These are phyloP conservation scores for Tilletia caries DNA, from an alignment of 1,284 basidiomycete species.

Conservation along the genomic window DNA sequence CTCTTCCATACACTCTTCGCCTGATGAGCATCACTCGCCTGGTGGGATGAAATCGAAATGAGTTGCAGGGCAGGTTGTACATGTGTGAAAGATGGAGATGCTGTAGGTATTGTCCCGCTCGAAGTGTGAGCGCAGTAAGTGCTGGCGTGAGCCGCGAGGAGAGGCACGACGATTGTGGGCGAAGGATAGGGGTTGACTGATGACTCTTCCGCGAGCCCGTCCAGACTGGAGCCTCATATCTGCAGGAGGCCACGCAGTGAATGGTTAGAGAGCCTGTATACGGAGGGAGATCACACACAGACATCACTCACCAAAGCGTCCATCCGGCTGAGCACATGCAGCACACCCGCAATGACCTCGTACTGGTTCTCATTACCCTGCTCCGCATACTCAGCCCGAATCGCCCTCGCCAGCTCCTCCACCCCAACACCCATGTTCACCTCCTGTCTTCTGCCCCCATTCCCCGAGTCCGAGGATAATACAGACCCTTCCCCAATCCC, in stretches of 20 bases:
- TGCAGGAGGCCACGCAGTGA: too few relatives aligned
- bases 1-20: too few relatives aligned
- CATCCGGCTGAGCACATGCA: conserved; percentile 44
- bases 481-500: conserved; percentile 25
- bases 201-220: too few relatives aligned
- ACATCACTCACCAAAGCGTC: conserved; percentile 33
- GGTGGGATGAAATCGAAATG: too few relatives aligned
- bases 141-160: too few relatives aligned
- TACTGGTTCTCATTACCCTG: conserved; percentile 33
- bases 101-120: too few relatives aligned
- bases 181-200: not conserved
- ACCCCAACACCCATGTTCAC: conserved; percentile 29
- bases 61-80: too few relatives aligned
- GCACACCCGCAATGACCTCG: conserved; percentile 47
- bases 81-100: not conserved
- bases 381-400: conserved; percentile 31
- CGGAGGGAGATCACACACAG: too few relatives aligned
- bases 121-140: too few relatives aligned
- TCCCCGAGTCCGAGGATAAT: not conserved
- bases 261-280: too few relatives aligned
- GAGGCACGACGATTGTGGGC: too few relatives aligned
- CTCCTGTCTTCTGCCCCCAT: conserved; percentile 21
- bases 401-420: conserved; percentile 36
- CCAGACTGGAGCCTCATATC: not conserved
- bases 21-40: too few relatives aligned